phyloP scores from a whole-genome alignment of 2,329 filamentous ascomycete genomes.

The Aspergillus chevalieri region DNA sequence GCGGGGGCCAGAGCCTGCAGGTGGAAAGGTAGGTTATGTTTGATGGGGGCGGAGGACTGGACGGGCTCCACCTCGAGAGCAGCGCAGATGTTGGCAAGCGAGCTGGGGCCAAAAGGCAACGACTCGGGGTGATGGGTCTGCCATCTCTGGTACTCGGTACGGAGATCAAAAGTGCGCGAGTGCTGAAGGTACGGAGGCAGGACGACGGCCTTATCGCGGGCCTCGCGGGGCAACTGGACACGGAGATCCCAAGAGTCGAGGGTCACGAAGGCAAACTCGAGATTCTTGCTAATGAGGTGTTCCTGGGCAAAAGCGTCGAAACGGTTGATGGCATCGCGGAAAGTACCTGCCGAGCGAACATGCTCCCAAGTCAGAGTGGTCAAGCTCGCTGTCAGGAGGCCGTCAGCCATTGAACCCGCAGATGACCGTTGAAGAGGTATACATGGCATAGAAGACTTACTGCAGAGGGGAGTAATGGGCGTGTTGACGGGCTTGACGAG shows the following conservation, averaged over 20 bases:
- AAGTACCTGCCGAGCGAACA: constrained; percentile 92
- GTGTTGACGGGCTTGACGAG: constrained; percentile 98
- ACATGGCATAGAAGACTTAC: constrained; percentile 55
- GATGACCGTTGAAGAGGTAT: constrained; percentile 9
- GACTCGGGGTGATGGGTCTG: constrained; percentile 98
- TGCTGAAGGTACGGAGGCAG: constrained; percentile 95
- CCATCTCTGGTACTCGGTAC: constrained; percentile 97
- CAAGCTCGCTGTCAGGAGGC: constrained; percentile 65
- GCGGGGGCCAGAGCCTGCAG: constrained; percentile 92
- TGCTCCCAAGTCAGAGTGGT: constrained; percentile 99
- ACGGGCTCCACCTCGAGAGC: constrained; percentile 97
- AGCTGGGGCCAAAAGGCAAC: constrained; percentile 89
- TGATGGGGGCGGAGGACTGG: constrained; percentile 94
- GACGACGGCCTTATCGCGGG: constrained; percentile 95
- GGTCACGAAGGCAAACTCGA: constrained; percentile 97
- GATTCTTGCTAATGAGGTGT: constrained; percentile 80
- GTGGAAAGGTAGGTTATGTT: constrained; percentile 97
- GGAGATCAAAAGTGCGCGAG: constrained; percentile 91
- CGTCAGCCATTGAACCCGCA: constrained; percentile 22
- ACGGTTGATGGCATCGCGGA: constrained; percentile 91
- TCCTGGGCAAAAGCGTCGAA: constrained; percentile 93
- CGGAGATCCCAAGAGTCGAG: constrained; percentile 97
- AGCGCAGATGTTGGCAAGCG: constrained; percentile 94
- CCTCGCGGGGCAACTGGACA: constrained; percentile 93
- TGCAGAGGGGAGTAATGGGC: constrained; percentile 96